Evolutionary conservation across 2,329 filamentous ascomycete genomes (phyloP), one percentile per base, ranked within the genome.

Genomic region (Trichoderma oligosporum): DNA sequence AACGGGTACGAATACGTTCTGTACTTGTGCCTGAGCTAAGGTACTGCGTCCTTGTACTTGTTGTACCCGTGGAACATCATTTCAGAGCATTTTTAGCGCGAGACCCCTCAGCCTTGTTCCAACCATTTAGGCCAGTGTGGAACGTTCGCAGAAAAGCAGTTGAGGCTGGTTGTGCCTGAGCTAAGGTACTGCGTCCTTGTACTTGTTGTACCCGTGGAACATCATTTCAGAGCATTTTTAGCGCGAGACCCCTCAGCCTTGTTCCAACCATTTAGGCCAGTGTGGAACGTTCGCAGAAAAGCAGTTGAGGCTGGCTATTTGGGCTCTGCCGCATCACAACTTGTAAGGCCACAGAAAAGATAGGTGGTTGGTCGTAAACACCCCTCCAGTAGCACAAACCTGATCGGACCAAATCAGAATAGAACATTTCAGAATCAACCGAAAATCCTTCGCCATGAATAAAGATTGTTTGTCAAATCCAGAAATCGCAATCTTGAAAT

Each of bases 1-100:
- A 56, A 48, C 53, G 53, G 53, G 53, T 56, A 56, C 53, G 53
- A 56, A 56, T 56, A 56, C 53, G 53, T 56, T 33, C 41, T 47
- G 47, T 51, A 20, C 39, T 45, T 41, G 49, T 53, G 49, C 49
- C 49, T 53, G 49, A 53, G 45, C 27, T 22, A 38, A n/a, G n/a
- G n/a, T n/a, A n/a, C n/a, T n/a, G n/a, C n/a, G n/a, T n/a, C n/a
- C n/a, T n/a, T n/a, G n/a, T n/a, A n/a, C n/a, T n/a, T n/a, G n/a
- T n/a, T n/a, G n/a, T n/a, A n/a, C n/a, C n/a, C n/a, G n/a, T n/a
- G n/a, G n/a, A n/a, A 31, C 27, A 31, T 11, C 6, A 31, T 6
- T 6, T 36, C 48, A 25, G 20, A n/a, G 24, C 44, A 24, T 44
- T 12, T 12, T 25, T 44, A 45, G 51, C 29, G 27, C 39, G 20